Percentiles rank a stretch among this genome's conserved stretches.
Conservation (phyloP, 73 alveolate species). For the Paramecium tetraurelia region DNA sequence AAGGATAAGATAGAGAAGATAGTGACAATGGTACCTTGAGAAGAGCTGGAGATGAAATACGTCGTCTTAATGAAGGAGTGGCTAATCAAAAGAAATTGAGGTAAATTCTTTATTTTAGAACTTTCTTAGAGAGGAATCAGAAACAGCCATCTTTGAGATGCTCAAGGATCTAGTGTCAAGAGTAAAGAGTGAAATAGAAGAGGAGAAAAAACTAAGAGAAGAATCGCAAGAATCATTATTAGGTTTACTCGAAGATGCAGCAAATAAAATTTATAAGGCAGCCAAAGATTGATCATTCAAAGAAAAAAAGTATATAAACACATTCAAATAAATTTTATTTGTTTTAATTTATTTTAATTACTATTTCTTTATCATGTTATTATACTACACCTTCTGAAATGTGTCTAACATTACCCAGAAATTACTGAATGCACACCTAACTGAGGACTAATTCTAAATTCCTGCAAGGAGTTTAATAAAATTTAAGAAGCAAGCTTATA, state of each 20-base stretch:
- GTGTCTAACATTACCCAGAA: too few species aligned
- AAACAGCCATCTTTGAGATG: constrained; percentile 89
- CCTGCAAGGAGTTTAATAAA: too few species aligned
- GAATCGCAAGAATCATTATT: constrained; percentile 90
- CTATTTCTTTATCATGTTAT: neutral
- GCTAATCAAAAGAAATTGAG: constrained; percentile 54
- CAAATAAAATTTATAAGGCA: constrained; percentile 76
- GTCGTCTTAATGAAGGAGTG: constrained; percentile 47
- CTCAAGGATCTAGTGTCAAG: constrained; percentile 85
- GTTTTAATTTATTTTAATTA: neutral
- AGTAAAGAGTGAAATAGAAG: constrained; percentile 89
- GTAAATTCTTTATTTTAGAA: neutral
- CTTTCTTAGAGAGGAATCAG: constrained; percentile 87
- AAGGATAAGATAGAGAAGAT: constrained; percentile 64
- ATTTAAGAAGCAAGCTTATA: too few species aligned
- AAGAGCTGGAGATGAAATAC: constrained; percentile 66
- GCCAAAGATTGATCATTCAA: constrained; percentile 55
- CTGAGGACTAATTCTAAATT: too few species aligned
- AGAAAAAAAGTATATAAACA: neutral
- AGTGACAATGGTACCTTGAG: constrained; percentile 50
- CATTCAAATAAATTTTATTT: neutral
- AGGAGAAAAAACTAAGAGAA: constrained; percentile 92
- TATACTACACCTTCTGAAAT: neutral
- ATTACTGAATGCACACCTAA: too few species aligned
- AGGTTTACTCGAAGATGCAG: constrained; percentile 92